Base-by-base conservation (phyloP, 495 filamentous ascomycete genomes). In the Annulohypoxylon moriforme region DNA sequence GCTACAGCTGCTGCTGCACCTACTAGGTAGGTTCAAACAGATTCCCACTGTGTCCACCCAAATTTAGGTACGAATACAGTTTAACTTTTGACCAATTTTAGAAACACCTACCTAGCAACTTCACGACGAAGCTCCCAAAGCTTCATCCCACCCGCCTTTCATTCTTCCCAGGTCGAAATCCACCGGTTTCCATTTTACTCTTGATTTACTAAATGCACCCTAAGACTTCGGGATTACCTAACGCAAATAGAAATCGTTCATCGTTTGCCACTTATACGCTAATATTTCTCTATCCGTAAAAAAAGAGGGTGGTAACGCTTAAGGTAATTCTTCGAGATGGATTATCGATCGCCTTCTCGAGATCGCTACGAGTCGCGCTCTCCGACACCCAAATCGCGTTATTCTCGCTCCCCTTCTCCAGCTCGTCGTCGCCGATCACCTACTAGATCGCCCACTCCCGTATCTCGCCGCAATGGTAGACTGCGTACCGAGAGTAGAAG, bases 341-440 rank as follows among this genome's bases (percentile, higher is more conserved):
- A 75, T 59, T 75, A 74, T 59, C 72, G 58, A 50, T 75, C 76
- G 29, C 75, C 72, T 60, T 75, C 69, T 10, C 75, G 74, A 58
- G 73, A 71, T 14, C 77, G 73, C 50, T 60, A 66, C 49, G 62
- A 56, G n/a, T 74, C 75, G 46, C 71, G 72, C 27, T 80, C 78
- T 44, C 75, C 72, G 10, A 75, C 75, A 0, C 78, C 79, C 9
- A 64, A 68, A 38, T 80, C 78, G 63, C 71, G 65, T 46, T 73
- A 77, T 61, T 78, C 78, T 22, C 71, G 67, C 25, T 80, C 79
- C 42, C 77, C 76, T 13, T 72, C 78, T 1, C 73, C 73, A n/a
- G 70, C 60, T 33, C 74, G 71, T n/a, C 78, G 75, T 10, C 76
- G 76, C 24, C 75, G 72, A 36, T 76, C 76, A 9, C 71, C 68